Percentiles rank a stretch among this genome's conserved stretches.
These are phyloP conservation scores for Rutstroemia sp. DNA, from an alignment of 2,329 filamentous ascomycete genomes.

Conservation along the genomic window DNA sequence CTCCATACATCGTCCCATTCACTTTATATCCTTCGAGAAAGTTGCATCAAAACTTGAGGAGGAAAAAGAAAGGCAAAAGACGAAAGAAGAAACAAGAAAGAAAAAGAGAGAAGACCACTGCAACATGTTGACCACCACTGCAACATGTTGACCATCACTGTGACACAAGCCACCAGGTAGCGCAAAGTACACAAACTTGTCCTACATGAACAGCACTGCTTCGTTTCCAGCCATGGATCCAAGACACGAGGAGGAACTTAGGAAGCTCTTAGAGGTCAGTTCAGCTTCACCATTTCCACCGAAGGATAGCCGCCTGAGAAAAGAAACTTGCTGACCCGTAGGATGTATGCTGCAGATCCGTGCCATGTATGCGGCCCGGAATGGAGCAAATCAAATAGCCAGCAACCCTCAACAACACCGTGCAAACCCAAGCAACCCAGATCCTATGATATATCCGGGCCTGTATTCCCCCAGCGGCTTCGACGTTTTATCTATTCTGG, in stretches of 20 bases:
- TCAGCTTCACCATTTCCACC: background rate
- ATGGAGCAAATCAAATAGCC: background rate
- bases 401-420: background rate
- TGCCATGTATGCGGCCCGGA: background rate
- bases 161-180: background rate
- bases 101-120: no score
- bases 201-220: no score
- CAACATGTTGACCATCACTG: no score
- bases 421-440: conserved; percentile 15
- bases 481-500: conserved; percentile 49
- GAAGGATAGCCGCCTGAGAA: no score
- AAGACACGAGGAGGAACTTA: conserved; percentile 13
- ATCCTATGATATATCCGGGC: conserved; percentile 48
- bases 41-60: no score
- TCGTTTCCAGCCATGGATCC: conserved; percentile 3
- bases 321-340: background rate
- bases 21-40: no score
- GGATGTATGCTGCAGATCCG: background rate
- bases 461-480: conserved; percentile 48
- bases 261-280: conserved; percentile 16
- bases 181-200: no score
- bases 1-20: background rate
- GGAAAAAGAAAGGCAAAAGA: no score
- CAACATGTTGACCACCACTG: no score
- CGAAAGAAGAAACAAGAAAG: no score